Evolutionary conservation across 1,139 yeast species (phyloP).

Genomic region (Magnusiomyces clavatus): DNA sequence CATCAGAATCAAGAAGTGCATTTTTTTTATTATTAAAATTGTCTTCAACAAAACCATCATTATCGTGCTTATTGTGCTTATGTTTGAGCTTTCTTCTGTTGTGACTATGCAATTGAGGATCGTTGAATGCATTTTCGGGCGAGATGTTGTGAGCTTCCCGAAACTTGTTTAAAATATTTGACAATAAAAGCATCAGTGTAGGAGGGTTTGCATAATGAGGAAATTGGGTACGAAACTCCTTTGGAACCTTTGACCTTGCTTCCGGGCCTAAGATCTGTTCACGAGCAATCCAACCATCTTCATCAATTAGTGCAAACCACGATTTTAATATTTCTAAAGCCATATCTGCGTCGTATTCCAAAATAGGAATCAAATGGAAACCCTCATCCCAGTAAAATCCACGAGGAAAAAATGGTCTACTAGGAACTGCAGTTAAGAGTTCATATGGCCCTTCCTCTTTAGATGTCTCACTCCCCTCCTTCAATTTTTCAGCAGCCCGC

Average conservation of each 20-base stretch:
- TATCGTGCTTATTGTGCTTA: neutral
- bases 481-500: slow-evolving; percentile 18
- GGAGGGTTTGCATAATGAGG: slow-evolving; percentile 96
- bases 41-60: slow-evolving; percentile 5
- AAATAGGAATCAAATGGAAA: slow-evolving; percentile 75
- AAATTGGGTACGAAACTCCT: slow-evolving; percentile 76
- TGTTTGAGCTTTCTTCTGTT: neutral
- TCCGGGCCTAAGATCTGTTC: slow-evolving; percentile 93
- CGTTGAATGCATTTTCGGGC: slow-evolving; percentile 3
- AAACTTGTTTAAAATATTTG: slow-evolving; percentile 52
- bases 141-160: slow-evolving; percentile 15
- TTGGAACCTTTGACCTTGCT: slow-evolving; percentile 82
- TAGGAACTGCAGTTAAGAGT: slow-evolving; percentile 78
- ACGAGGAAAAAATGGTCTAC: slow-evolving; percentile 89
- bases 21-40: slow-evolving; percentile 6
- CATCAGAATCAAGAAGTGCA: neutral
- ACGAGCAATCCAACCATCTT: slow-evolving; percentile 93
- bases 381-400: slow-evolving; percentile 99
- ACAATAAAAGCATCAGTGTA: slow-evolving; percentile 74
- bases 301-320: slow-evolving; percentile 83
- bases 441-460: slow-evolving; percentile 37
- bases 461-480: slow-evolving; percentile 19
- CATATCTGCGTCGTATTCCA: slow-evolving; percentile 78
- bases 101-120: slow-evolving; percentile 6
- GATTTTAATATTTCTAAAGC: slow-evolving; percentile 74